Percentiles rank a stretch among this genome's conserved stretches.
These are phyloP conservation scores for Eustoma russellianum DNA, from an alignment of 257 asterid species.

Conservation along the genomic window DNA sequence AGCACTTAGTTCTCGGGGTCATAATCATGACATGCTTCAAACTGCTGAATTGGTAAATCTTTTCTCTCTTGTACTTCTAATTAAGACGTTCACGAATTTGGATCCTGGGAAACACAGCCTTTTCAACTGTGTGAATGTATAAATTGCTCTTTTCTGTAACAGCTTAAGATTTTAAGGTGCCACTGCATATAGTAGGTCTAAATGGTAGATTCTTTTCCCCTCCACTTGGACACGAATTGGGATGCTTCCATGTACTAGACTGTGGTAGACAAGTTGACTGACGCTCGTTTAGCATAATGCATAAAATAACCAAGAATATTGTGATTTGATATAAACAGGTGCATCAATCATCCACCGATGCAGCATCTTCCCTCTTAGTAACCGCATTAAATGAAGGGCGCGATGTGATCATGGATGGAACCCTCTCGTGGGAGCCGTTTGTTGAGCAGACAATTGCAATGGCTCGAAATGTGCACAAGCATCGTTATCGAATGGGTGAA, in stretches of 20 bases:
- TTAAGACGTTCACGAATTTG: not conserved
- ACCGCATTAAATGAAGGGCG: slow-evolving; percentile 93
- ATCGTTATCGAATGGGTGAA: slow-evolving; percentile 78
- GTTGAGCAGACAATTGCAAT: slow-evolving; percentile 81
- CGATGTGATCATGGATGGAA: slow-evolving; percentile 97
- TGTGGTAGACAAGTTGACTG: no score
- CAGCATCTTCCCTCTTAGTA: slow-evolving; percentile 88
- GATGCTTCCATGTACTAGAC: no score
- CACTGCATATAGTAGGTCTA: no score
- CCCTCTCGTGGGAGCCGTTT: slow-evolving; percentile 91
- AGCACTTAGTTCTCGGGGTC: slow-evolving; percentile 78
- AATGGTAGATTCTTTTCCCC: no score
- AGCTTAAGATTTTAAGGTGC: no score
- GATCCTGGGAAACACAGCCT: not conserved
- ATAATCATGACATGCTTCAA: slow-evolving; percentile 93
- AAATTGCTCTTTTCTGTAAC: not conserved
- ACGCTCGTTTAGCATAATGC: no score
- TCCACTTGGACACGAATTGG: no score
- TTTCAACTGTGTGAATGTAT: not conserved
- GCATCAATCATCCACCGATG: slow-evolving; percentile 89
- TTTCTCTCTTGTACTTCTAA: not conserved
- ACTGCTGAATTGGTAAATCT: slow-evolving; percentile 59
- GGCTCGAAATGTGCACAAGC: slow-evolving; percentile 74
- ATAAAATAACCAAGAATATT: no score
- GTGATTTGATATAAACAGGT: no score